These are phyloP conservation scores for Alternaria longipes DNA, from an alignment of 2,329 filamentous ascomycete species.

Conservation along the genomic window DNA sequence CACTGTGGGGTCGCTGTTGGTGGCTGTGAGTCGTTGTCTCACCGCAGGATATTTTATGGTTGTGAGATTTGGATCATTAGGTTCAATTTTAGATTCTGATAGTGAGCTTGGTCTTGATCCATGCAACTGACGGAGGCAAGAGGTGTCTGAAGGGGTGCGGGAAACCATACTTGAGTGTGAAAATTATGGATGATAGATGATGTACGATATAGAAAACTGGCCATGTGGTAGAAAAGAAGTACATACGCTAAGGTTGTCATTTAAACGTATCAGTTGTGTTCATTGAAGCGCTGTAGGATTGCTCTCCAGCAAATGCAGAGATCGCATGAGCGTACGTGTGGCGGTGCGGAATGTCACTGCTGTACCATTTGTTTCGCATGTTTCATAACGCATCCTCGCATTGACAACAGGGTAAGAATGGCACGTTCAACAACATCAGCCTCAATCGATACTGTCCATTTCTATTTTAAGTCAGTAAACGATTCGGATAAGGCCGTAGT, in stretches of 20 bases:
- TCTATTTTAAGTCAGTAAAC: neutral
- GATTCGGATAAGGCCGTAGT: neutral
- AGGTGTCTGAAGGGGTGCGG: neutral
- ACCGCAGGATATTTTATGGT: neutral
- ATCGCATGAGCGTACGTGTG: slow-evolving; percentile 12
- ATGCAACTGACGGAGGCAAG: neutral
- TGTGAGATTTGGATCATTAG: neutral
- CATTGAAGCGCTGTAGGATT: slow-evolving; percentile 2
- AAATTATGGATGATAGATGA: neutral
- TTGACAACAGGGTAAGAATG: neutral
- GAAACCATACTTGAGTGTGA: neutral
- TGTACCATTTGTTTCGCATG: slow-evolving; percentile 10
- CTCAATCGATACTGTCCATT: neutral
- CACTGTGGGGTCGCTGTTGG: neutral
- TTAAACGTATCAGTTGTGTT: neutral
- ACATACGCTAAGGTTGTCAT: neutral
- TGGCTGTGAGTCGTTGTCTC: neutral
- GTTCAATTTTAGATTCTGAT: neutral
- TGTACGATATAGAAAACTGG: neutral
- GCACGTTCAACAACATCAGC: neutral
- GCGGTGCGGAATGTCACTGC: slow-evolving; percentile 17
- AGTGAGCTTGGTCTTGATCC: neutral
- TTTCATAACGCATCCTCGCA: neutral
- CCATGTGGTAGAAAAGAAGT: neutral
- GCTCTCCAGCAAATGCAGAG: slow-evolving; percentile 3